Percentiles rank a stretch among this genome's conserved stretches.
Evolutionary conservation across 192 early-diverging fungal genomes (phyloP).

Genomic region (Gaertneriomyces sp.): DNA sequence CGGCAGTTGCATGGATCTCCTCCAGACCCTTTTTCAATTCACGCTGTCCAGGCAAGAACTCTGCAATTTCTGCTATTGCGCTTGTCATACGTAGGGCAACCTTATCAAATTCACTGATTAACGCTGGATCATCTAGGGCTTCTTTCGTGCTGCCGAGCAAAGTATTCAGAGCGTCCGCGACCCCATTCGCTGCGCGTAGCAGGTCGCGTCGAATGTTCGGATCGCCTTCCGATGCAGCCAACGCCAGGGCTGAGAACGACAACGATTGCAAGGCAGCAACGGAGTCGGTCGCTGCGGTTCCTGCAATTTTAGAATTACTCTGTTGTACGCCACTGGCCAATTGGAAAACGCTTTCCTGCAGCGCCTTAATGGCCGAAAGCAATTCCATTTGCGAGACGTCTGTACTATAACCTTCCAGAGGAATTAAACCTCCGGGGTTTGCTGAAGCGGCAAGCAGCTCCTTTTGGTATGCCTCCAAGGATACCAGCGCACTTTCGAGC

Average conservation of each 20-base stretch:
- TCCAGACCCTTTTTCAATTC: conserved; percentile 25
- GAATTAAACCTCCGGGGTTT: conserved; percentile 12
- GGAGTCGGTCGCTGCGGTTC: conserved; percentile 43
- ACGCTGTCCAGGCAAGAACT: conserved; percentile 40
- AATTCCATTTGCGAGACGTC: conserved; percentile 40
- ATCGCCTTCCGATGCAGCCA: conserved; percentile 30
- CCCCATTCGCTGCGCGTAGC: conserved; percentile 31
- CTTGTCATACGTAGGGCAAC: conserved; percentile 1
- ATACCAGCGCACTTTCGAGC: conserved; percentile 40
- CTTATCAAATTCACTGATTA: conserved; percentile 3
- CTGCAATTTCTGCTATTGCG: conserved; percentile 26
- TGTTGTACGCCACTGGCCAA: conserved; percentile 26
- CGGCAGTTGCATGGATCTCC: conserved; percentile 20
- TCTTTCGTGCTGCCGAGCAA: conserved; percentile 37
- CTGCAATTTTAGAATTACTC: conserved; percentile 32
- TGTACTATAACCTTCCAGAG: conserved; percentile 5
- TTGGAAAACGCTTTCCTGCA: conserved; percentile 34
- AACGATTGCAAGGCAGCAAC: conserved; percentile 40
- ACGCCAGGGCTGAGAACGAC: conserved; percentile 19
- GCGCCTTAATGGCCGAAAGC: conserved; percentile 14
- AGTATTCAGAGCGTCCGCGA: conserved; percentile 30
- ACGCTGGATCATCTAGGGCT: conserved; percentile 27
- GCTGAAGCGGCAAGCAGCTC: conserved; percentile 29
- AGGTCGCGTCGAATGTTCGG: conserved; percentile 26
- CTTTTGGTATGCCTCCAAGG: conserved; percentile 35